Evolutionary conservation across 2,329 filamentous ascomycete genomes (phyloP), one percentile per base, ranked within the genome.

Genomic region (Fusarium poae): DNA sequence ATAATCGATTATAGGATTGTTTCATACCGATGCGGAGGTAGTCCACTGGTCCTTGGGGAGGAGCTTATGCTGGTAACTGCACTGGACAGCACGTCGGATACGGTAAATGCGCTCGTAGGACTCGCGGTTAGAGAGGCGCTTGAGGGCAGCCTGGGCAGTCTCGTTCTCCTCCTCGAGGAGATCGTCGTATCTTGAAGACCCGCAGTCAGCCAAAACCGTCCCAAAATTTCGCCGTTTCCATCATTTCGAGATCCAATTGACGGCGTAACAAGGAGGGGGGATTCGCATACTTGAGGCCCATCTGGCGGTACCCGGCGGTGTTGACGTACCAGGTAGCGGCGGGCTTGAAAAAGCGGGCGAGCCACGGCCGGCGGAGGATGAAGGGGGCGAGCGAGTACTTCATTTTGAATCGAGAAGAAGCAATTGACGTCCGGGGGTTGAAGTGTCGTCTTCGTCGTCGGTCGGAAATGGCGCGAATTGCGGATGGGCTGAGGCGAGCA

Each of bases 91-190:
- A 83, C 96, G 91, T 84, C 96, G 93, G 82, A 99, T 89, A 79
- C 96, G 94, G 91, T 94, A 99, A 80, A 98, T 89, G 81, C 96
- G 95, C 85, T 99, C 96, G 85, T 98, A 98, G 77, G 91, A 88
- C 80, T 96, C 93, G 86, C 97, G 93, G 77, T 93, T 88, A 61
- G 92, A 89, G 68, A 99, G 92, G 80, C 96, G 93, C 88, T 92
- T 92, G 78, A 99, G 88, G 69, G 96, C 96, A 75, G 91, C 88
- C 82, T 96, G 91, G 77, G 97, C 93, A 61, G 86, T 83, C 76
- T 96, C 92, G 85, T 88, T 91, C 85, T 99, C 96, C 83, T 99
- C 96, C 79, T 92, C 89, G 80, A 97, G 92, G 80, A 99, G 84
- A 81, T 99, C 96, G 83, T 99, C 96, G 86, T 91, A 90, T 82